phyloP scores from a whole-genome alignment of 768 basidiomycete species.

The Tulasnella sp. region DNA sequence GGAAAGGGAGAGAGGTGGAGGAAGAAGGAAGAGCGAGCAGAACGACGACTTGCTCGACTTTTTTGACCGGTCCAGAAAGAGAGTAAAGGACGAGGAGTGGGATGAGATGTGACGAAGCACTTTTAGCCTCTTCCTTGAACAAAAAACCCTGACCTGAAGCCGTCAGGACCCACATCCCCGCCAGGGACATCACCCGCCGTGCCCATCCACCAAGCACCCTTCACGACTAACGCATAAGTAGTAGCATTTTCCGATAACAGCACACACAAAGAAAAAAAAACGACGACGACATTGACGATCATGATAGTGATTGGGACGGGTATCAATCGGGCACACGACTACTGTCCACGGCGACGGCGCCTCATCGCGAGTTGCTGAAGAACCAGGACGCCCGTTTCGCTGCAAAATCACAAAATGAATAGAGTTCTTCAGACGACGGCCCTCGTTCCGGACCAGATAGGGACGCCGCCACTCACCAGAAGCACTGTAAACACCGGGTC shows the following conservation, averaged over 20 bases:
- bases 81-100: background rate
- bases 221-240: slow-evolving; percentile 4
- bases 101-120: slow-evolving; percentile 15
- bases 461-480: slow-evolving; percentile 28
- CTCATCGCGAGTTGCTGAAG: slow-evolving; percentile 43
- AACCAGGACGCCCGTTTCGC: slow-evolving; percentile 93
- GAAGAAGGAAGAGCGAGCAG: slow-evolving; percentile 3
- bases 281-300: background rate
- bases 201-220: background rate
- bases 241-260: slow-evolving; percentile 2
- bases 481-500: slow-evolving; percentile 35
- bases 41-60: slow-evolving; percentile 12
- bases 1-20: background rate
- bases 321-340: background rate
- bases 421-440: slow-evolving; percentile 29
- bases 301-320: background rate
- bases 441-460: background rate
- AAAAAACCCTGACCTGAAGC: background rate
- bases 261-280: background rate
- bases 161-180: slow-evolving; percentile 19
- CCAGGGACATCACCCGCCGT: slow-evolving; percentile 1
- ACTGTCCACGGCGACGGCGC: no score
- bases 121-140: slow-evolving; percentile 20
- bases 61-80: slow-evolving; percentile 16
- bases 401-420: slow-evolving; percentile 38